Base-by-base conservation (phyloP, 2,329 filamentous ascomycete species). In the Alternaria brassicicola region DNA sequence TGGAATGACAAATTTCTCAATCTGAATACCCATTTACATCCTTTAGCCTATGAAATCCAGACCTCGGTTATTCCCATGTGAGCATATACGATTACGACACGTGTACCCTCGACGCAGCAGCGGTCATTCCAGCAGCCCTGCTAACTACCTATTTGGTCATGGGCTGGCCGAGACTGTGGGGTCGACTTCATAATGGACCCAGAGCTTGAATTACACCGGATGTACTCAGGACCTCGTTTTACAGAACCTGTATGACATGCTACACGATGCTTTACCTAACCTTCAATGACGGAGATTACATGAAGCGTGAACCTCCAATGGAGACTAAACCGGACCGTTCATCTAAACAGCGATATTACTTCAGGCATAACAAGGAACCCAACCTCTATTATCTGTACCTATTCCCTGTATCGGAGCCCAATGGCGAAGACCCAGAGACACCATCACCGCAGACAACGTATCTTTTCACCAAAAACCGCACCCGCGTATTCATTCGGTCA, bases 1-100 rank as follows among this genome's bases (percentile, higher is more conserved):
- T 23, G 72, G 70, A 2, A 71, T 76, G 67, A 67, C 71, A 2
- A 76, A 73, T 35, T 75, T 76, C 43, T 67, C 72, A 8, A 59
- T 73, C 1, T 73, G 54, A 66, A 35, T 10, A 6, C 8, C 19
- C n/a, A 7, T 21, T 30, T 1, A 6, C 19, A 12, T 9, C 17
- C 15, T 19, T 10, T 8, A 10, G n/a, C 31, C 6, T 21, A 26
- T 17, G n/a, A 15, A 13, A 21, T 49, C 19, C 13, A 33, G 12
- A 19, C 10, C 6, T 19, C 21, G 17, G 35, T 21, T 19, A 9
- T 38, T 12, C 9, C 17, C 6, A 19, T 38, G 9, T 12, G 8
- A 5, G 35, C 17, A 21, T n/a, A 21, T 26, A 35, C n/a, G n/a
- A n/a, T n/a, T n/a, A n/a, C n/a, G n/a, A n/a, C n/a, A 33, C 30